A percentile compares a stretch with the other conserved stretches of the same genome.
Evolutionary conservation across 1,284 basidiomycete species (phyloP).

Genomic region (Ceratobasidium sp.): DNA sequence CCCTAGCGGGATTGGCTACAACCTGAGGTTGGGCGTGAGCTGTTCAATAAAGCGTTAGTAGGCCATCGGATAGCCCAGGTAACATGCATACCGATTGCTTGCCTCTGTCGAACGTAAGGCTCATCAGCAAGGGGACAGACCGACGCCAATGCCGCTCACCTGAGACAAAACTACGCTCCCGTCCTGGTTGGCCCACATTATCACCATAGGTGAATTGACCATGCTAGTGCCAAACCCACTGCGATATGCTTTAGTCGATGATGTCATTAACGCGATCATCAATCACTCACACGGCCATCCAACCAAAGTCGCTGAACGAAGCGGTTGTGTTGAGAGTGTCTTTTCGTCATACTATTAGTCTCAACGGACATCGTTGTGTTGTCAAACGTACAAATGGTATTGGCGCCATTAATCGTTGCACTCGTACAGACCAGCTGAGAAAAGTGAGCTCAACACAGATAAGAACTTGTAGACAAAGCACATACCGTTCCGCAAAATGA

Average conservation of each 20-base stretch:
- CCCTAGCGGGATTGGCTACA: slow-evolving; percentile 21
- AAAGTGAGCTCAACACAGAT: not conserved
- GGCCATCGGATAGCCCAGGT: not conserved
- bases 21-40: slow-evolving; percentile 38
- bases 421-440: slow-evolving; percentile 13
- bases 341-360: not conserved
- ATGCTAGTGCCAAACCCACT: slow-evolving; percentile 49
- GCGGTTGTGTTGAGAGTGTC: slow-evolving; percentile 36
- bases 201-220: slow-evolving; percentile 49
- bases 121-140: not conserved
- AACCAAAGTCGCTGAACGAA: slow-evolving; percentile 26
- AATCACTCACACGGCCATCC: slow-evolving; percentile 38
- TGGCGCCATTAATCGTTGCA: slow-evolving; percentile 10
- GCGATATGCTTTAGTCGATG: not conserved
- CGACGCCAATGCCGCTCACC: not conserved
- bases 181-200: slow-evolving; percentile 53
- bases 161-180: slow-evolving; percentile 52
- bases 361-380: too few relatives aligned
- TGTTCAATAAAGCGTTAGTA: slow-evolving; percentile 2
- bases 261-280: not conserved
- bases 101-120: not conserved
- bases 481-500: slow-evolving; percentile 25
- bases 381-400: slow-evolving; percentile 18
- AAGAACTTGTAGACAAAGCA: not conserved
- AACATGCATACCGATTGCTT: slow-evolving; percentile 3